These are phyloP conservation scores for Fusarium pseudograminearum DNA, from an alignment of 2,329 filamentous ascomycete species.

Conservation along the genomic window DNA sequence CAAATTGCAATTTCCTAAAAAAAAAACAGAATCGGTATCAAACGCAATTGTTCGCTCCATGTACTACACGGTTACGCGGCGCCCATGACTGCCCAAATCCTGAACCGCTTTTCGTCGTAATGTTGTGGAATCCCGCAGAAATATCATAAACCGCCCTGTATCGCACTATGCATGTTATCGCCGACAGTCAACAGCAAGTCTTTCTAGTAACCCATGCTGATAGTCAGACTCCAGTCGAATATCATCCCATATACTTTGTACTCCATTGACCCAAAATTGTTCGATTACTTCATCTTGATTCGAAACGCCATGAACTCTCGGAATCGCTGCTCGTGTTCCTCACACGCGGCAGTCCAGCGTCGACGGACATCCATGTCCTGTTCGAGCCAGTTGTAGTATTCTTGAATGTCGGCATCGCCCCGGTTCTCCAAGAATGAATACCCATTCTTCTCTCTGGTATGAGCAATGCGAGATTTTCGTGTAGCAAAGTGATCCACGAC, in stretches of 20 bases:
- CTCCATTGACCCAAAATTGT: slow-evolving; percentile 22
- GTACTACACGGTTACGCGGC: slow-evolving; percentile 23
- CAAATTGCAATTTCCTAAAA: slow-evolving; percentile 19
- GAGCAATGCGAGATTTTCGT: slow-evolving; percentile 59
- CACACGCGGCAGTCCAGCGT: slow-evolving; percentile 70
- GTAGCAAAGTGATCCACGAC: slow-evolving; percentile 69
- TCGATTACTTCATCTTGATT: slow-evolving; percentile 56
- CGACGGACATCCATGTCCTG: slow-evolving; percentile 73
- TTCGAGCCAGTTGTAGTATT: slow-evolving; percentile 70
- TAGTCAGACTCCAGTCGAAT: slow-evolving; percentile 23
- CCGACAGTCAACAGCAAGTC: slow-evolving; percentile 10
- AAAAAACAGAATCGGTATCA: slow-evolving; percentile 19
- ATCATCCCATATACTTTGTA: slow-evolving; percentile 17
- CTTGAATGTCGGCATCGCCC: slow-evolving; percentile 61
- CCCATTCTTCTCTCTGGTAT: slow-evolving; percentile 57
- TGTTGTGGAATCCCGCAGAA: slow-evolving; percentile 28
- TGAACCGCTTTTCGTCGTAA: slow-evolving; percentile 20
- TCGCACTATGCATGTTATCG: slow-evolving; percentile 6
- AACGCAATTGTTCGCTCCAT: slow-evolving; percentile 28
- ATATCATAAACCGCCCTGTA: slow-evolving; percentile 25
- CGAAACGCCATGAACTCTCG: slow-evolving; percentile 66
- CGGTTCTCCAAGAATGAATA: slow-evolving; percentile 59
- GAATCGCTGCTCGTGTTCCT: slow-evolving; percentile 70
- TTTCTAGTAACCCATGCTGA: slow-evolving; percentile 20
- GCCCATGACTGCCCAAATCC: slow-evolving; percentile 26